phyloP scores from a whole-genome alignment of 2,329 filamentous ascomycete genomes.

The Colletotrichum endophyticum region DNA sequence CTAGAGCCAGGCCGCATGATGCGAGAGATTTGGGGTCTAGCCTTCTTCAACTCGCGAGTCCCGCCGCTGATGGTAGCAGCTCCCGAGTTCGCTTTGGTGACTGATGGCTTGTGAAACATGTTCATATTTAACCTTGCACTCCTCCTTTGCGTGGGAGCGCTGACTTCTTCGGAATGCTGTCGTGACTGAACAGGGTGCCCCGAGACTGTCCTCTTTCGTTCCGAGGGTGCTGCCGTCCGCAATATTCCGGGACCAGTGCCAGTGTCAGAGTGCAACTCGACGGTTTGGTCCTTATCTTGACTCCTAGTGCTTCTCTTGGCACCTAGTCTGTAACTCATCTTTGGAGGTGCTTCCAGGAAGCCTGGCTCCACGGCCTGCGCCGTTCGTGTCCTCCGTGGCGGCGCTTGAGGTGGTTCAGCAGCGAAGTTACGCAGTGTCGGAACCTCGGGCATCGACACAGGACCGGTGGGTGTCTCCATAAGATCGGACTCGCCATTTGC shows the following conservation, averaged over 20 bases:
- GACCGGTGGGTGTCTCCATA: slow-evolving; percentile 67
- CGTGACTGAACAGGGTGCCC: slow-evolving; percentile 70
- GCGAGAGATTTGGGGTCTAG: slow-evolving; percentile 73
- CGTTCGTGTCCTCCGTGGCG: slow-evolving; percentile 57
- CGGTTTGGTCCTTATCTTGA: slow-evolving; percentile 36
- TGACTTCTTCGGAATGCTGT: slow-evolving; percentile 63
- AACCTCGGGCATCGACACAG: slow-evolving; percentile 44
- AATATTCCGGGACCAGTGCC: slow-evolving; percentile 32
- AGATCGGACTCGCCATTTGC: slow-evolving; percentile 53
- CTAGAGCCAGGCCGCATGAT: slow-evolving; percentile 70
- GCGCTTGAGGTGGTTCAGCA: slow-evolving; percentile 56
- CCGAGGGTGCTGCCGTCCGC: slow-evolving; percentile 53
- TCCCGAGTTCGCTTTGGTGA: slow-evolving; percentile 66
- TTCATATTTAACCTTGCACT: slow-evolving; percentile 75
- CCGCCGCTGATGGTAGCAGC: slow-evolving; percentile 62
- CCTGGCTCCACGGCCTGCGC: slow-evolving; percentile 56
- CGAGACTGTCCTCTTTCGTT: slow-evolving; percentile 91
- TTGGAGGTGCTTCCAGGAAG: slow-evolving; percentile 64
- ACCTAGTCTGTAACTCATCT: slow-evolving; percentile 63
- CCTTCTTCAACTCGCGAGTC: slow-evolving; percentile 81
- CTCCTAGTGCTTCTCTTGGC: slow-evolving; percentile 44
- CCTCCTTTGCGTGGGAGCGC: slow-evolving; percentile 64
- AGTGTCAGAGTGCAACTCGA: slow-evolving; percentile 48
- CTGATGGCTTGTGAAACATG: slow-evolving; percentile 68
- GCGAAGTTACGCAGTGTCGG: slow-evolving; percentile 33